A percentile compares a stretch with the other conserved stretches of the same genome.
Conservation (phyloP, 139 green algal genomes). For the Chlorella sp. region DNA sequence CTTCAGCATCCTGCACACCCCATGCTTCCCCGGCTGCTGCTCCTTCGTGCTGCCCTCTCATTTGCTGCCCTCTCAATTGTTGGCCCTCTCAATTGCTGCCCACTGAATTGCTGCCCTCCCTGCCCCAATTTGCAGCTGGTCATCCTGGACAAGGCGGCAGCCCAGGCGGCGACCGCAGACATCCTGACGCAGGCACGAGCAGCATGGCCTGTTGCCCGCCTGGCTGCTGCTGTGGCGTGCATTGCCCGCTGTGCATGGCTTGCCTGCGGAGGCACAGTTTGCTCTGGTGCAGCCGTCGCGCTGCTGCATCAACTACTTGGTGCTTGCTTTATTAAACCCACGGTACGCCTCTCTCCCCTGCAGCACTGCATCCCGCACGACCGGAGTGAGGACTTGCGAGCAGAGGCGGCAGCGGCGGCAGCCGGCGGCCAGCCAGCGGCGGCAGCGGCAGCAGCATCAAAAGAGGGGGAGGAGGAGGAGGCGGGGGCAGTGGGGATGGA, state of each 20-base stretch:
- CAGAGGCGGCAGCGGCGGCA: neutral
- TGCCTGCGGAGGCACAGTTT: too few relatives aligned
- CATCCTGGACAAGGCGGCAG: constrained; percentile 59
- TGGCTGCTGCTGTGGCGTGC: too few relatives aligned
- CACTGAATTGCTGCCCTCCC: neutral
- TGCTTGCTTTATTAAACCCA: too few relatives aligned
- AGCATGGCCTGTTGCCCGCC: too few relatives aligned
- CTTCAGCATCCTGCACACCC: too few relatives aligned
- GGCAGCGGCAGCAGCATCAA: neutral
- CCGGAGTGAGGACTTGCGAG: constrained; percentile 68
- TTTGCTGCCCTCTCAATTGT: neutral
- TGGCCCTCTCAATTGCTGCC: neutral
- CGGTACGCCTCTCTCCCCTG: neutral
- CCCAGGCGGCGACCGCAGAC: constrained; percentile 57
- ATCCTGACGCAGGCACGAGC: constrained; percentile 62
- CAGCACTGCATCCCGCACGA: constrained; percentile 73
- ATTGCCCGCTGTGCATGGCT: too few relatives aligned
- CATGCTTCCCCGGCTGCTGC: neutral
- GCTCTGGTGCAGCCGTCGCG: too few relatives aligned
- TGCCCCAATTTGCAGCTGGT: constrained; percentile 41
- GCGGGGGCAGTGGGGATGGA: neutral
- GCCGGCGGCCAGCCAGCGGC: neutral
- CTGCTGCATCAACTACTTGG: neutral
- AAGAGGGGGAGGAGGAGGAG: neutral
- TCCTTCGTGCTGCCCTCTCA: neutral